phyloP scores from a whole-genome alignment of 768 basidiomycete species.

The Clavaria fumosa region DNA sequence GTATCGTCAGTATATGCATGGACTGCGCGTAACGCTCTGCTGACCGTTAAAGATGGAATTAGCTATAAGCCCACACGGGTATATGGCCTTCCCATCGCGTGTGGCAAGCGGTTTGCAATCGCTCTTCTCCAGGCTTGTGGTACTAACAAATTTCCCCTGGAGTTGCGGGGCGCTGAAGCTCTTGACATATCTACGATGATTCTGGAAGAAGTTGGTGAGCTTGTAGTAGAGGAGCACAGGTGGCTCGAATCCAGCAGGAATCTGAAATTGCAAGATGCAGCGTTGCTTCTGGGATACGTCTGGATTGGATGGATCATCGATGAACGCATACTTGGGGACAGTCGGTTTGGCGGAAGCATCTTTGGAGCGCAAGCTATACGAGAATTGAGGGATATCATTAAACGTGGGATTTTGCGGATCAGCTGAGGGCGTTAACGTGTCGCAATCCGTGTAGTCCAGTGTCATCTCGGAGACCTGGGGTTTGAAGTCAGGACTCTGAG shows the following conservation, averaged over 20 bases:
- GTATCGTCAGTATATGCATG: slow-evolving; percentile 5
- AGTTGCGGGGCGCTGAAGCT: slow-evolving; percentile 77
- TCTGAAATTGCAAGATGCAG: slow-evolving; percentile 70
- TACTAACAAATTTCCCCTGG: slow-evolving; percentile 46
- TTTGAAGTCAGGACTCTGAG: slow-evolving; percentile 8
- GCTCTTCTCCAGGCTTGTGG: slow-evolving; percentile 37
- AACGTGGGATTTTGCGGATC: slow-evolving; percentile 25
- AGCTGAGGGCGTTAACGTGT: slow-evolving; percentile 36
- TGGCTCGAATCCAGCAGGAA: slow-evolving; percentile 60
- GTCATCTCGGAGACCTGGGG: slow-evolving; percentile 80
- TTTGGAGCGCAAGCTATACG: slow-evolving; percentile 43
- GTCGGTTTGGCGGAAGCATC: slow-evolving; percentile 32
- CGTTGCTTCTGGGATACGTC: slow-evolving; percentile 30
- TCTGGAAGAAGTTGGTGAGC: slow-evolving; percentile 93
- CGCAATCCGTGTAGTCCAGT: slow-evolving; percentile 90
- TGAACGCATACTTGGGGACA: slow-evolving; percentile 64
- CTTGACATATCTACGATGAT: slow-evolving; percentile 95
- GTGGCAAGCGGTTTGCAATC: slow-evolving; percentile 82
- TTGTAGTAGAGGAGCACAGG: slow-evolving; percentile 93
- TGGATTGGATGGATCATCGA: slow-evolving; percentile 31
- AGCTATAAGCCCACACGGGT: slow-evolving; percentile 94
- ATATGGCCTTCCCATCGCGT: slow-evolving; percentile 43
- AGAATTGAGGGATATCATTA: slow-evolving; percentile 44
- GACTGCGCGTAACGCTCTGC: slow-evolving; percentile 10
- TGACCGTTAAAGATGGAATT: slow-evolving; percentile 93